Percentiles rank a stretch among this genome's conserved stretches.
Conservation (phyloP, 371 early-diverging fungal genomes). For the Lichtheimia corymbifera region DNA sequence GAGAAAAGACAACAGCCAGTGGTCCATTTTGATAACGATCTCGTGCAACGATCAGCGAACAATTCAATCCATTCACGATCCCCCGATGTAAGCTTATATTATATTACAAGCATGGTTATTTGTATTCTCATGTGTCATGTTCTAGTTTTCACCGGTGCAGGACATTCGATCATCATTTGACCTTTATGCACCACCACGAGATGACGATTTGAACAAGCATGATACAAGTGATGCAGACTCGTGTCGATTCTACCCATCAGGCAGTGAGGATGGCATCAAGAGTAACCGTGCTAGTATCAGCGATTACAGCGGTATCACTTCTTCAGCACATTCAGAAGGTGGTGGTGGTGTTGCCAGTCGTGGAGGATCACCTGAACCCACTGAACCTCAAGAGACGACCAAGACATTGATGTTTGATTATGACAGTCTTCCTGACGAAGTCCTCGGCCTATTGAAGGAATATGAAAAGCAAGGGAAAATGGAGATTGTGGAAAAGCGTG, state of each 20-base stretch:
- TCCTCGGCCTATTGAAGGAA: constrained; percentile 24
- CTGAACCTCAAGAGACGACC: not conserved
- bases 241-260: constrained; percentile 7
- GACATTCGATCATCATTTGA: constrained; percentile 9
- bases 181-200: not conserved
- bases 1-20: too few relatives aligned
- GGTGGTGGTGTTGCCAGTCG: too few relatives aligned
- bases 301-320: not conserved
- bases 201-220: not conserved
- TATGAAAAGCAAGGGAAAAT: constrained; percentile 19
- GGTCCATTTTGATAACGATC: not conserved
- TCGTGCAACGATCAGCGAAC: not conserved
- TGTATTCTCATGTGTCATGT: not conserved
- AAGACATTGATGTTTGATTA: constrained; percentile 31
- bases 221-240: not conserved
- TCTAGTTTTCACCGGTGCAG: not conserved
- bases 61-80: too few relatives aligned
- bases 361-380: not conserved
- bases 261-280: constrained; percentile 16
- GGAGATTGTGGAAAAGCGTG: constrained; percentile 14
- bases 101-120: too few relatives aligned
- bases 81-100: too few relatives aligned
- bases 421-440: constrained; percentile 29
- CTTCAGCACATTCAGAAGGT: not conserved
- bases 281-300: constrained; percentile 12